Base-by-base conservation (phyloP, 805 yeast species). In the Starmera quercuum region DNA sequence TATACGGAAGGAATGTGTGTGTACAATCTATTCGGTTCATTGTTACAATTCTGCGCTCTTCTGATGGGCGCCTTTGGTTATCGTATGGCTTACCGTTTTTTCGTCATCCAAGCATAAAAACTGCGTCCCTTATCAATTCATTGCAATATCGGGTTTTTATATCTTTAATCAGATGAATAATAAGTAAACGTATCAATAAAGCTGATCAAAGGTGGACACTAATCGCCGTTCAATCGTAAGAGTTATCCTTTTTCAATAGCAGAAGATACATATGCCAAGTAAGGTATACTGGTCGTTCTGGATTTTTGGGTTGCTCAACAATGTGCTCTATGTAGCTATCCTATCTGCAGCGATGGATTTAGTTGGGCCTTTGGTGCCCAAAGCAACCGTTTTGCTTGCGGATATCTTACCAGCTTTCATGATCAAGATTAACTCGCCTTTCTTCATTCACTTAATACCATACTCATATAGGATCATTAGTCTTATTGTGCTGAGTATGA, bases 301-400 rank as follows among this genome's bases (percentile, higher is more conserved):
- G 76, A 49, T 78, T 1, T 85, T 88, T 55, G 98, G 97, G 0
- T 69, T 90, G 9, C 63, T 87, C 24, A 90, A 90, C 58, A 90
- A 90, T 54, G 80, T 90, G 9, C 71, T 90, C 1, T 90, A 88
- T 59, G 97, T 90, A 21, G 90, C 90, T 12, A 88, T 90, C 26
- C 63, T 90, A 11, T 78, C 95, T 0, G 95, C 97, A 0, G 97
- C 97, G 2, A 74, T 85, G 21, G 98, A 90, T 52, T 63, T 90
- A 11, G 96, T 88, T 1, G 95, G 96, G 1, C 73, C 85, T 1
- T 46, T 65, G 6, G 71, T 82, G 0, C 97, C 98, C 8, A 90
- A 90, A 56, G 88, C 95, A 1, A 59, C 79, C 2, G 95, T 90
- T 5, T 61, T 90, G 6, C 59, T 90, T 38, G 90, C 95, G 0